Percentiles rank a stretch among this genome's conserved stretches.
Conservation (phyloP, 441 rosid species). For the Hura crepitans region DNA sequence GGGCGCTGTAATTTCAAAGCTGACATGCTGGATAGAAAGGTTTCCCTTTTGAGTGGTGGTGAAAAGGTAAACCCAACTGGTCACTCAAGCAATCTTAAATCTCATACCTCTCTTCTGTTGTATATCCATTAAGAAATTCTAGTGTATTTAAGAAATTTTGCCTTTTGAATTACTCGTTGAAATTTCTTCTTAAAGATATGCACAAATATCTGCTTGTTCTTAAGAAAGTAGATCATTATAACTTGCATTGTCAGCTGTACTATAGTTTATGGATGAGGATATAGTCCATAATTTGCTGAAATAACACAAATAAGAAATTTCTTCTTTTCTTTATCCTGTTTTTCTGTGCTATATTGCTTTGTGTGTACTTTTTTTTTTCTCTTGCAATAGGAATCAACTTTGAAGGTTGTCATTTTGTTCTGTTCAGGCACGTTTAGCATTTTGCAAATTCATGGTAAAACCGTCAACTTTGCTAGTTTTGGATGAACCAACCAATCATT, state of each 20-base stretch:
- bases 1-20: slow-evolving; percentile 97
- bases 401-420: slow-evolving; percentile 11
- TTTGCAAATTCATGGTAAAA: slow-evolving; percentile 94
- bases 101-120: not conserved
- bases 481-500: slow-evolving; percentile 94
- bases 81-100: slow-evolving; percentile 6
- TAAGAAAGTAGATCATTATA: not conserved
- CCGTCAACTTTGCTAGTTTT: slow-evolving; percentile 79
- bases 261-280: not conserved
- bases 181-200: not conserved
- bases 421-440: slow-evolving; percentile 81
- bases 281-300: no score
- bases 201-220: not conserved
- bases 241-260: not conserved
- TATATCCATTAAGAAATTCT: not conserved
- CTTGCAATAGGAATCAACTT: not conserved
- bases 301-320: not conserved
- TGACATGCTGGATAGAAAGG: slow-evolving; percentile 92
- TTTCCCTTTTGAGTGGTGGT: slow-evolving; percentile 87
- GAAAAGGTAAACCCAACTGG: slow-evolving; percentile 61
- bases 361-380: not conserved
- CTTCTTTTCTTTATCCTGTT: not conserved
- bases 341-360: not conserved
- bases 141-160: not conserved
- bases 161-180: not conserved